A percentile compares a stretch with the other conserved stretches of the same genome.
Conservation (phyloP, 805 yeast genomes). For the Saccharomycopsis malanga region DNA sequence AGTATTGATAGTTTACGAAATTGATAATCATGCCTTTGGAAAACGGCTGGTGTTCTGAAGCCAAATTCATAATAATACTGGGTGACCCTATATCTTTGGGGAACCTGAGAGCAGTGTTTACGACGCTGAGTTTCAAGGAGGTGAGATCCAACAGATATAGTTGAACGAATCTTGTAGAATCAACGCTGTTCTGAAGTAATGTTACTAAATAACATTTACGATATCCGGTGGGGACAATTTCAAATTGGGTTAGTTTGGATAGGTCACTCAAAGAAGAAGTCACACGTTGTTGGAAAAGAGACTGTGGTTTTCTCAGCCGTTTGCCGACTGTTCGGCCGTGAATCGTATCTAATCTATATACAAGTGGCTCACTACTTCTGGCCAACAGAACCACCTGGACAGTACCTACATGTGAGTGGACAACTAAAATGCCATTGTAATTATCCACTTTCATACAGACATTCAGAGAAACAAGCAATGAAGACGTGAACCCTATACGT, state of each 20-base stretch:
- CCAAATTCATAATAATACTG: conserved; percentile 1
- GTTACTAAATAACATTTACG: not conserved
- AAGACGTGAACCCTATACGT: not conserved
- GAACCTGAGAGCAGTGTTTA: not conserved
- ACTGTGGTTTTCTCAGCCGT: not conserved
- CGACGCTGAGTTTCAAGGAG: not conserved
- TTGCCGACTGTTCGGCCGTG: not conserved
- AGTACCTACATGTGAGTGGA: not conserved
- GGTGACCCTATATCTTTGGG: not conserved
- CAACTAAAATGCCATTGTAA: not conserved
- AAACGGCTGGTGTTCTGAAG: not conserved
- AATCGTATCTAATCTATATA: not conserved
- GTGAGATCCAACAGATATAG: not conserved
- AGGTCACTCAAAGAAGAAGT: too few species aligned
- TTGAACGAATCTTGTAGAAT: not conserved
- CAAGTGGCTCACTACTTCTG: not conserved
- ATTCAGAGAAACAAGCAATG: conserved; percentile 4
- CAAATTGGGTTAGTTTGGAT: too few species aligned
- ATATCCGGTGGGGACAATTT: too few species aligned
- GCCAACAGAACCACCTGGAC: not conserved
- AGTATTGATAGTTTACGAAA: not conserved
- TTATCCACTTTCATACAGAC: not conserved
- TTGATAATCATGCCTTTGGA: conserved; percentile 1
- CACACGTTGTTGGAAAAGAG: not conserved
- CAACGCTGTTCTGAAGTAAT: not conserved